These are phyloP conservation scores for Pyrenochaeta sp. DNA, from an alignment of 2,329 filamentous ascomycete genomes.

Conservation along the genomic window DNA sequence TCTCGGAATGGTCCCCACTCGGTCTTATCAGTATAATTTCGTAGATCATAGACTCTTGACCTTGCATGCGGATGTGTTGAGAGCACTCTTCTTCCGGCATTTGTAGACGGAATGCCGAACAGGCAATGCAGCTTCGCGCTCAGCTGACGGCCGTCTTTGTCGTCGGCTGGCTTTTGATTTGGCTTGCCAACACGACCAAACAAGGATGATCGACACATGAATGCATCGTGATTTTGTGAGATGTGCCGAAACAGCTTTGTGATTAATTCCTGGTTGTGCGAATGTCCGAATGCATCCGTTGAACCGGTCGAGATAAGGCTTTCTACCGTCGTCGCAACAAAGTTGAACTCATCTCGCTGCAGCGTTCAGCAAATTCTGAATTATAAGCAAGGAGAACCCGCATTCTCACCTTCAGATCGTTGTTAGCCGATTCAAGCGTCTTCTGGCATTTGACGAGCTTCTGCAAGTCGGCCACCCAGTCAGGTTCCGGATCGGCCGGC, in stretches of 20 bases:
- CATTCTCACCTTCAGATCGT: constrained; percentile 50
- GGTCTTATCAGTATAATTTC: constrained; percentile 69
- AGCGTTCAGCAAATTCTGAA: background rate
- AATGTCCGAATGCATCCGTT: constrained; percentile 52
- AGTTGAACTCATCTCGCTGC: constrained; percentile 45
- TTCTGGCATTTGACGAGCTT: constrained; percentile 49
- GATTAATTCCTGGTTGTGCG: constrained; percentile 56
- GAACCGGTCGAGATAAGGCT: constrained; percentile 44
- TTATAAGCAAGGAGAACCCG: constrained; percentile 1
- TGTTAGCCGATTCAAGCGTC: constrained; percentile 54
- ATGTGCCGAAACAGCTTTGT: constrained; percentile 51
- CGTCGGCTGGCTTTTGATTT: constrained; percentile 50
- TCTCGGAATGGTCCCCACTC: constrained; percentile 76
- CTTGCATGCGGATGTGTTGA: constrained; percentile 68
- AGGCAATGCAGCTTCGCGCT: constrained; percentile 76
- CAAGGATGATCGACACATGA: constrained; percentile 71
- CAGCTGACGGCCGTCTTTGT: constrained; percentile 63
- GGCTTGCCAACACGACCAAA: constrained; percentile 59
- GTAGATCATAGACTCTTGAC: constrained; percentile 76
- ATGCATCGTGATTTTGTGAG: constrained; percentile 63
- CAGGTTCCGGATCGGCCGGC: constrained; percentile 35
- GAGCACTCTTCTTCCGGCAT: constrained; percentile 37
- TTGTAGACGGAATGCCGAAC: constrained; percentile 68
- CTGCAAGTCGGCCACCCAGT: constrained; percentile 44
- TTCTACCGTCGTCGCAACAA: constrained; percentile 53